Conservation (phyloP, 179 eudicot species). For the Dionaea muscipula region DNA sequence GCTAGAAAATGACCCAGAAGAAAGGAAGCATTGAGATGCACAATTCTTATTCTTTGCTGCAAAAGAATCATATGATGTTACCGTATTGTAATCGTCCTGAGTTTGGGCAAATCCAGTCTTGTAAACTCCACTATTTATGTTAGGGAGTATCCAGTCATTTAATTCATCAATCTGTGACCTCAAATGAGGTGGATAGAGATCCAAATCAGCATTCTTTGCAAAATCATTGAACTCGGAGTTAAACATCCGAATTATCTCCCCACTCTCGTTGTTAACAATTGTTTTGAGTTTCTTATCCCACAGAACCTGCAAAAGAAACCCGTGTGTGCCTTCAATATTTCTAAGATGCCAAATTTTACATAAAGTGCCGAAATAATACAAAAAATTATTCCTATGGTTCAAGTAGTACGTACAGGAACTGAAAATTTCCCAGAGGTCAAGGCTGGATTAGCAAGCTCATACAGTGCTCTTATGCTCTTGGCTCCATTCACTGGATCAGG, state of each 20-base stretch:
- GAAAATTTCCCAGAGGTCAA: slow-evolving; percentile 63
- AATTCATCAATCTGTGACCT: slow-evolving; percentile 56
- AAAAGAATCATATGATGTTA: slow-evolving; percentile 3
- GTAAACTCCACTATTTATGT: slow-evolving; percentile 80
- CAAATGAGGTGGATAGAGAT: slow-evolving; percentile 66
- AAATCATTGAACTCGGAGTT: slow-evolving; percentile 72
- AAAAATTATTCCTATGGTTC: neutral
- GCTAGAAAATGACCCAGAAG: neutral
- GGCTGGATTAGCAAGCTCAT: slow-evolving; percentile 66
- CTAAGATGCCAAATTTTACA: neutral
- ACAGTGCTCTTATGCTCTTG: slow-evolving; percentile 54
- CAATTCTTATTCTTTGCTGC: neutral
- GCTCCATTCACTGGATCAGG: slow-evolving; percentile 64
- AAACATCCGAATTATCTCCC: slow-evolving; percentile 83
- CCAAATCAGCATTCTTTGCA: slow-evolving; percentile 55
- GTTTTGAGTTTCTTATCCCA: slow-evolving; percentile 78
- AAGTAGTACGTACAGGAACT: slow-evolving; percentile 53
- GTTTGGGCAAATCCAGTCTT: slow-evolving; percentile 82
- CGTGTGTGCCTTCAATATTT: neutral
- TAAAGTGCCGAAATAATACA: neutral
- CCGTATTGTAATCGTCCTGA: slow-evolving; percentile 74
- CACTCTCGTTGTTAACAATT: slow-evolving; percentile 83
- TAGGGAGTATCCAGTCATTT: slow-evolving; percentile 55
- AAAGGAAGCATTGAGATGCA: neutral
- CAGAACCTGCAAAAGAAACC: slow-evolving; percentile 42